Evolutionary conservation across 2,329 filamentous ascomycete genomes (phyloP).

Genomic region (Xylaria multiplex): DNA sequence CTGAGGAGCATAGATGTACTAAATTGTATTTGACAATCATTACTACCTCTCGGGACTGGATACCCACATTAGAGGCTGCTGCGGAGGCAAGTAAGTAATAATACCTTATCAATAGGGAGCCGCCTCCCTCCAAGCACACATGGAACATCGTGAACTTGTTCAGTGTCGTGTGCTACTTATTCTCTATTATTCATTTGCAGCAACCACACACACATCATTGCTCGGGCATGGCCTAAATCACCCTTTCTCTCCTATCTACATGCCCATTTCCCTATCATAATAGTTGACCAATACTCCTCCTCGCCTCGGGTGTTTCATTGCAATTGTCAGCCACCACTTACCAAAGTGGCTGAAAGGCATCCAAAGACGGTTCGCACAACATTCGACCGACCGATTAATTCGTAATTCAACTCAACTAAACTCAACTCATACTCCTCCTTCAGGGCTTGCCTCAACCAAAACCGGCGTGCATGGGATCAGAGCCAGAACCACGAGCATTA

Average conservation of each 20-base stretch:
- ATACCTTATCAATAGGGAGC: constrained; percentile 34
- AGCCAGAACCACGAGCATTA: background rate
- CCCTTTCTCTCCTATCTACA: background rate
- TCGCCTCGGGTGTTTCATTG: background rate
- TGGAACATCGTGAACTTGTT: constrained; percentile 25
- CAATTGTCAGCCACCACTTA: constrained; percentile 20
- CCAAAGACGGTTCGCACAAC: constrained; percentile 19
- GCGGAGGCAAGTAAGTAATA: constrained; percentile 15
- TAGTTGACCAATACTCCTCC: background rate
- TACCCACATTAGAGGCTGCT: constrained; percentile 21
- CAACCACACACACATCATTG: background rate
- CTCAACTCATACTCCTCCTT: constrained; percentile 3
- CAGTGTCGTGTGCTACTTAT: constrained; percentile 32
- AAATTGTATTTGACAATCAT: constrained; percentile 29
- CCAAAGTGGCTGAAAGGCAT: constrained; percentile 26
- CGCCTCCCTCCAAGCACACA: constrained; percentile 26
- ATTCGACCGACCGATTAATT: constrained; percentile 6
- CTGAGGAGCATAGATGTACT: constrained; percentile 17
- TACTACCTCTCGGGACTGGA: constrained; percentile 24
- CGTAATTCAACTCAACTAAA: background rate
- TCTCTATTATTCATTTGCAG: constrained; percentile 9
- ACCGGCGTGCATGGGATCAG: background rate
- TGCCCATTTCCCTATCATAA: background rate
- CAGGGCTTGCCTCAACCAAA: constrained; percentile 18
- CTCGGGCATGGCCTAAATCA: background rate